Evolutionary conservation across 495 filamentous ascomycete genomes (phyloP), one percentile per base, ranked within the genome.

Genomic region (Xylaria intraflava): DNA sequence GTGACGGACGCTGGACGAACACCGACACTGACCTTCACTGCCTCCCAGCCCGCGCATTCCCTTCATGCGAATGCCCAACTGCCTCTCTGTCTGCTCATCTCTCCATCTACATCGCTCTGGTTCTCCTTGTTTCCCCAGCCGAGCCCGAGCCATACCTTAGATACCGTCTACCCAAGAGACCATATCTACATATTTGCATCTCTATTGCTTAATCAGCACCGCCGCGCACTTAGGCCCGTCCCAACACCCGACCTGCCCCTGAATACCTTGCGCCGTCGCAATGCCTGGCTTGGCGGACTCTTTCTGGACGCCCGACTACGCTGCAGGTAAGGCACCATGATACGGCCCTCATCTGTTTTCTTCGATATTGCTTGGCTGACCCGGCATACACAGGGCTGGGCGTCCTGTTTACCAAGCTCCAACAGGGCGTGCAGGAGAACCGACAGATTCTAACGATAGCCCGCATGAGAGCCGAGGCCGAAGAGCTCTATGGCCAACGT

Each of bases 271-370:
- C 56, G 59, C 62, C 59, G 59, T 66, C 53, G 58, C 64, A 55
- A 92, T 92, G 89, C 85, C 87, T 57, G 81, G 86, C 36, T 96
- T 96, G 71, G 83, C 89, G 56, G 89, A 92, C 73, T 94, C 90
- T 6, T 96, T 96, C 72, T 96, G 91, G 91, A 91, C 90, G 53
- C 82, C 82, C 60, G 91, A 96, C 74, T 95, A 95, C 72, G 88
- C 90, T 59, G 86, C 86, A 70, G 90, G 84, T 86, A 70, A 69
- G 80, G 65, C 49, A 31, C 46, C 39, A 49, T 36, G 33, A 19
- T 31, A 39, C 24, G 36, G 45, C 31, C 20, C 44, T 55, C 46
- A 54, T 20, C 26, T 39, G 20, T 20, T 35, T 41, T 35, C 17
- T 45, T 33, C 40, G 30, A 19, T 17, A 23, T 24, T 1, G 19